These are phyloP conservation scores for Aspergillus eucalypticola DNA, from an alignment of 2,329 filamentous ascomycete species.

Conservation along the genomic window DNA sequence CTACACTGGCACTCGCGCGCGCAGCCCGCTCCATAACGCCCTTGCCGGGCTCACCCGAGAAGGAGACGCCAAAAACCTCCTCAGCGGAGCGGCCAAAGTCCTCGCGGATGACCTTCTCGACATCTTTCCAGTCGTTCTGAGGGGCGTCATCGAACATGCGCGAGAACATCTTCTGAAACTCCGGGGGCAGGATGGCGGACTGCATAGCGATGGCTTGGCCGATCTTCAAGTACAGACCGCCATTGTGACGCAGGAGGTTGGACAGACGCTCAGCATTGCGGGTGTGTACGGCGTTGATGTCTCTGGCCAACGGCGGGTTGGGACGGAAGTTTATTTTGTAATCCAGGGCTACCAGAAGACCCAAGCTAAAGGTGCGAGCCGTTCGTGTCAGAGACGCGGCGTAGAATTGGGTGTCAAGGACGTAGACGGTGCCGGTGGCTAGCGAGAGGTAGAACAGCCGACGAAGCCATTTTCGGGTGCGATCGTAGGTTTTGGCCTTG, in stretches of 20 bases:
- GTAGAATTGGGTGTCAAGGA: constrained; percentile 72
- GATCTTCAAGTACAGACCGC: constrained; percentile 94
- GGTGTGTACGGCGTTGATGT: constrained; percentile 74
- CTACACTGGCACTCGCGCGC: constrained; percentile 81
- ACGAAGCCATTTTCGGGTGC: constrained; percentile 73
- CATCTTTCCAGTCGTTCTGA: constrained; percentile 83
- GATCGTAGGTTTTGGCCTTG: constrained; percentile 69
- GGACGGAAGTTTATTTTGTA: constrained; percentile 96
- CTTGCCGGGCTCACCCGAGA: constrained; percentile 63
- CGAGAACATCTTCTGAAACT: constrained; percentile 94
- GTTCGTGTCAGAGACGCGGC: constrained; percentile 77
- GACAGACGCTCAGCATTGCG: constrained; percentile 84
- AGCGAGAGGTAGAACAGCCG: constrained; percentile 65
- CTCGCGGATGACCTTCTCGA: constrained; percentile 79
- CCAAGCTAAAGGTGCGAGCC: constrained; percentile 75
- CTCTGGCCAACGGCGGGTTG: constrained; percentile 71
- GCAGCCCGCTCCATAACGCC: constrained; percentile 71
- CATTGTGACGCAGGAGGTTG: constrained; percentile 78
- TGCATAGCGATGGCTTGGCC: constrained; percentile 99
- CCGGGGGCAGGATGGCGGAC: constrained; percentile 85
- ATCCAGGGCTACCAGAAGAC: constrained; percentile 79
- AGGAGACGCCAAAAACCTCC: constrained; percentile 90
- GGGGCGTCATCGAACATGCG: constrained; percentile 98
- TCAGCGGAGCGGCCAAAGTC: constrained; percentile 85
- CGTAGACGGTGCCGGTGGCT: constrained; percentile 63